Base-by-base conservation (phyloP, 805 yeast genomes). In the Wickerhamomyces strasburgensis region DNA sequence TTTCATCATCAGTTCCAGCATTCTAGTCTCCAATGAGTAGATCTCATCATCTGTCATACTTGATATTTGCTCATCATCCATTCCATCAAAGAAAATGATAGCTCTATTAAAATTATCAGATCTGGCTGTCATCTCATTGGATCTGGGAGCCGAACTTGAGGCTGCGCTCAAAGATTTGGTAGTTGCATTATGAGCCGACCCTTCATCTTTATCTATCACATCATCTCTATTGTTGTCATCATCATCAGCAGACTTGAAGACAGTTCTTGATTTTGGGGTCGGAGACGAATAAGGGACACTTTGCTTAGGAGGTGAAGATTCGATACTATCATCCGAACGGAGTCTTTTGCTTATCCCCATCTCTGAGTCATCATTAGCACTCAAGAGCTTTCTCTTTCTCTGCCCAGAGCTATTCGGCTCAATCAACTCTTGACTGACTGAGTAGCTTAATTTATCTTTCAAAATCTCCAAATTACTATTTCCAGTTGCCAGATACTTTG, bases 1-100 rank as follows among this genome's bases (percentile, higher is more conserved):
- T 39, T 26, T 41, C 33, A 29, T 33, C 40, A 41, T 44, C 13
- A 41, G 27, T 3, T 21, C 25, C 6, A 44, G 19, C 18, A 44
- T 6, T 17, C 24, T 33, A 35, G 32, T 39, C 35, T 44, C 46
- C n/a, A 44, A 24, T 14, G 38, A 44, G 31, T 34, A 44, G 9
- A 35, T 37, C 16, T 48, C 42, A 4, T 36, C 27, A 18, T 32
- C 29, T 13, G 14, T 27, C 40, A 48, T 21, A 4, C 24, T 14
- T 3, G 32, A 9, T 8, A 48, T 13, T 4, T 25, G 14, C 9
- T 39, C 38, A 19, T 41, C 38, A 9, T 24, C 15, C 9, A 48
- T 29, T 2, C n/a, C 30, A 17, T 43, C 33, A 3, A 48, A 28
- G 6, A 34, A 16, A 3, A 6, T 14, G 9, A 6, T 14, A 10